Conservation (phyloP, 768 basidiomycete genomes). For the Lanmaoa rubissima region DNA sequence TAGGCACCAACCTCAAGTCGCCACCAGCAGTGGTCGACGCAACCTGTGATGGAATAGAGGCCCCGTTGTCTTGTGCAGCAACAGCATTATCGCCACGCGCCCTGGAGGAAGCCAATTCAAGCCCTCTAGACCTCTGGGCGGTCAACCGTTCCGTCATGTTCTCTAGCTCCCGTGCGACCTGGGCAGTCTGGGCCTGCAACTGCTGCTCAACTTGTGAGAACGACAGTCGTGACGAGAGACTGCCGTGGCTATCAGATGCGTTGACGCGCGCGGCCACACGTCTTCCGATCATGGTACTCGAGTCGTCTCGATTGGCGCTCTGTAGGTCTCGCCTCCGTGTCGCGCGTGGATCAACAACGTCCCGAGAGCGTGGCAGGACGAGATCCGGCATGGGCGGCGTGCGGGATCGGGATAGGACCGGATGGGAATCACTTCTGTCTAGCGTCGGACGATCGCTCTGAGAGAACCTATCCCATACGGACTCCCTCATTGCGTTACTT, state of each 20-base stretch:
- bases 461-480: slow-evolving; percentile 20
- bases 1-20: slow-evolving; percentile 3
- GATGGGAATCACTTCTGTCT: slow-evolving; percentile 16
- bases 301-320: slow-evolving; percentile 24
- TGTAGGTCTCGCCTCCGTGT: slow-evolving; percentile 22
- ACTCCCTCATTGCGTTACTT: slow-evolving; percentile 14
- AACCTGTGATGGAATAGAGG: background rate
- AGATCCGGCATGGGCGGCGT: slow-evolving; percentile 32
- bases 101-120: slow-evolving; percentile 17
- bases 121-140: slow-evolving; percentile 23
- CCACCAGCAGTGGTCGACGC: background rate
- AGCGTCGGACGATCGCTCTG: slow-evolving; percentile 16
- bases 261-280: slow-evolving; percentile 33
- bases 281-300: slow-evolving; percentile 35
- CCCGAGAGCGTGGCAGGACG: slow-evolving; percentile 20
- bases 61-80: background rate
- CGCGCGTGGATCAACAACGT: slow-evolving; percentile 14
- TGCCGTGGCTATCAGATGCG: slow-evolving; percentile 17
- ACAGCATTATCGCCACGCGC: slow-evolving; percentile 5
- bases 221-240: slow-evolving; percentile 20
- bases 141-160: slow-evolving; percentile 30
- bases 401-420: slow-evolving; percentile 20
- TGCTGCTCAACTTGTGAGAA: slow-evolving; percentile 29
- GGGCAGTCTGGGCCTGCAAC: slow-evolving; percentile 28
- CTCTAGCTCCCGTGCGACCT: slow-evolving; percentile 34